A percentile compares a stretch with the other conserved stretches of the same genome.
phyloP scores from a whole-genome alignment of 129 eudicot genomes.

The Chrysanthemum lavandulifolium region DNA sequence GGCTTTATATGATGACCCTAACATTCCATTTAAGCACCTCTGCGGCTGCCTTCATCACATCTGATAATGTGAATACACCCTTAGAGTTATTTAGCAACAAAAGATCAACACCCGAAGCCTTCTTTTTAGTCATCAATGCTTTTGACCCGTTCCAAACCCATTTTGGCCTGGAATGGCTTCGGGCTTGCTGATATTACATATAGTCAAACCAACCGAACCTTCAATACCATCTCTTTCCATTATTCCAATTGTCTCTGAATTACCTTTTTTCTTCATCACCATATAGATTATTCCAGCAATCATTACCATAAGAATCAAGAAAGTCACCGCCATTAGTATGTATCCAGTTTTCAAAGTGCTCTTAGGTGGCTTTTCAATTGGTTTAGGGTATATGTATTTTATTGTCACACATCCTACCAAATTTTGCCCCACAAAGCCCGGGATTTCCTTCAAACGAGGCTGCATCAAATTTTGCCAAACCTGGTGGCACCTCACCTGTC shows the following conservation, averaged over 20 bases:
- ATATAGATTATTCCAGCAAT: constrained; percentile 33
- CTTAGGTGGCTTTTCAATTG: background rate
- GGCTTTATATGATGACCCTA: constrained; percentile 83
- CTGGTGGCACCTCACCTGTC: constrained; percentile 57
- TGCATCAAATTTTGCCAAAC: constrained; percentile 39
- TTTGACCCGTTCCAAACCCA: constrained; percentile 32
- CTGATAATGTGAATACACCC: constrained; percentile 60
- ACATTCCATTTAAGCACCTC: constrained; percentile 63
- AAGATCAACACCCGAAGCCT: constrained; percentile 43
- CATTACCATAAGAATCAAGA: constrained; percentile 45
- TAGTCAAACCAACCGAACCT: constrained; percentile 34
- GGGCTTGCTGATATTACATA: constrained; percentile 30
- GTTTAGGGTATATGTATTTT: background rate
- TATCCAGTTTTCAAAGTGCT: constrained; percentile 24
- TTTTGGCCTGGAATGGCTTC: constrained; percentile 19
- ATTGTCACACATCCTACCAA: constrained; percentile 35
- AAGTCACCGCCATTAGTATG: constrained; percentile 28
- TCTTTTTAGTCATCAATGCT: constrained; percentile 27
- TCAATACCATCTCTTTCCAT: constrained; percentile 37
- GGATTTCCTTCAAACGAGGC: constrained; percentile 50
- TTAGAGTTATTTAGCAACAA: constrained; percentile 54
- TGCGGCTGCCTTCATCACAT: constrained; percentile 81
- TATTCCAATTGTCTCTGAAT: constrained; percentile 12
- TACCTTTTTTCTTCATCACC: constrained; percentile 23
- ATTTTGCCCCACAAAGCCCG: constrained; percentile 56